These are phyloP conservation scores for Thielaviopsis ethacetica DNA, from an alignment of 2,329 filamentous ascomycete species.

Conservation along the genomic window DNA sequence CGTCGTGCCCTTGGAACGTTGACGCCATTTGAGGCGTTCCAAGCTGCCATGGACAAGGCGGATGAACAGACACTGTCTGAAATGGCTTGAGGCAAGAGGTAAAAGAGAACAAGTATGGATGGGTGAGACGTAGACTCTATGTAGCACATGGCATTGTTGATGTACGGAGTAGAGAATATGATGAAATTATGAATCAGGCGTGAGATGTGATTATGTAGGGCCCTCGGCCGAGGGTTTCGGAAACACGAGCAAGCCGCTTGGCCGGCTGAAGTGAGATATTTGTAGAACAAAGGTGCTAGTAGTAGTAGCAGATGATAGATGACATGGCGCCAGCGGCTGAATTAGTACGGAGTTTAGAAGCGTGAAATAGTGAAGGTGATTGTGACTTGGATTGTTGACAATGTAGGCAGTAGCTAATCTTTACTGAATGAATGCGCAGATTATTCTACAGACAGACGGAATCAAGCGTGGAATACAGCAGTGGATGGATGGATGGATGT, in stretches of 20 bases:
- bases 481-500: no score
- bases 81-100: slow-evolving; percentile 16
- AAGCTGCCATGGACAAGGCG: slow-evolving; percentile 45
- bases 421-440: no score
- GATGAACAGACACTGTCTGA: slow-evolving; percentile 36
- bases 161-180: neutral
- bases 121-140: neutral
- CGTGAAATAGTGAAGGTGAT: no score
- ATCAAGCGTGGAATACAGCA: no score
- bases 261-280: neutral
- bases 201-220: neutral
- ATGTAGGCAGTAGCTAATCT: no score
- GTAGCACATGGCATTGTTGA: neutral
- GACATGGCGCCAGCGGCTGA: no score
- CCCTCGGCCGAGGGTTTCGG: neutral
- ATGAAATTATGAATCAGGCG: neutral
- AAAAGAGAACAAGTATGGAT: neutral
- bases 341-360: no score
- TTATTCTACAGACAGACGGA: no score
- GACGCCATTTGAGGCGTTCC: slow-evolving; percentile 72
- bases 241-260: neutral
- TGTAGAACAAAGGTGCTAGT: neutral
- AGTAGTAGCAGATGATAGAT: neutral
- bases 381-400: neutral
- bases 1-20: slow-evolving; percentile 73